Evolutionary conservation across 192 early-diverging fungal genomes (phyloP), one percentile per base, ranked within the genome.

Genomic region (Podila clonocystis): DNA sequence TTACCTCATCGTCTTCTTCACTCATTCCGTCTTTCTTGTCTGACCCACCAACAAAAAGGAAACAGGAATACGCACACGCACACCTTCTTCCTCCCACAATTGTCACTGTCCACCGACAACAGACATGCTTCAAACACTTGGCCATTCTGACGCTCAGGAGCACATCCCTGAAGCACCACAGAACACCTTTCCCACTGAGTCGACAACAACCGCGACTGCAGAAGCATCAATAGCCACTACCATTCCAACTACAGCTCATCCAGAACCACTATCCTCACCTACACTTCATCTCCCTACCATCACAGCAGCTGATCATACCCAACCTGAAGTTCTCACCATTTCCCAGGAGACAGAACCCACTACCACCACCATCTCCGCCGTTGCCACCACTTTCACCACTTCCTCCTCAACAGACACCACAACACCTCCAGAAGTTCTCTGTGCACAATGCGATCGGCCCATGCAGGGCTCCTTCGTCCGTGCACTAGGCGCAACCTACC

Each of bases 401-500:
- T 67, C 72, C 60, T 36, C 62, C 5, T 38, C 68, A 57, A 69
- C 68, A 30, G 31, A 48, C 30, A 58, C 50, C 13, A 65, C 62
- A 11, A 17, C 45, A 26, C 63, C 68, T 67, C 58, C 68, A 62
- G 68, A 62, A 19, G 68, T 71, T 55, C 70, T 62, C 29, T 97
- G 95, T 70, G 80, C 86, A 12, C 82, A 87, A 67, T 99, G 97
- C 76, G 82, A 82, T 28, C 79, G 84, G 59, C 72, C 86, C 65
- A 91, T 99, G 69, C 87, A 91, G 30, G 95, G 94, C 65, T 97
- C 97, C 76, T 94, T 95, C 86, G 96, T 99, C 67, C 87, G 94
- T 33, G 94, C 97, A 45, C 78, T 95, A 65, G 89, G 90, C 63
- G 89, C 89, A n/a, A 90, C 92, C 63, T 98, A 91, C 83, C 98